Base-by-base conservation (phyloP, 805 yeast genomes). In the Kazachstania bromeliacearum region DNA sequence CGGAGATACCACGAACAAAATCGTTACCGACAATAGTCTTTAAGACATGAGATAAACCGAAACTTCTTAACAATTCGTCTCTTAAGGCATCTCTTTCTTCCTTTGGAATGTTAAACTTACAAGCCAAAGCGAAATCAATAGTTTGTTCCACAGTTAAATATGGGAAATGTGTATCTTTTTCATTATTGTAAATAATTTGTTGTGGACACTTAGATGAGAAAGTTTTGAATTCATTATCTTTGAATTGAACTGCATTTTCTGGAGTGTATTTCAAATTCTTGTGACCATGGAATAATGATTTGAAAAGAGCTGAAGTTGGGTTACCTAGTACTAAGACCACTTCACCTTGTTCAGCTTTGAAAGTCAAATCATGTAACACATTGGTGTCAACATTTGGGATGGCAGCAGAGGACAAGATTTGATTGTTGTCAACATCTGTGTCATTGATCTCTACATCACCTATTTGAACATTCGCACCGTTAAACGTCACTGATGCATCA, bases 21-120 rank as follows among this genome's bases (percentile, higher is more conserved):
- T 75, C 80, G 49, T 75, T 69, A 57, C 83, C 83, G 31, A 76
- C 81, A 42, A 68, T 70, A 25, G 80, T 73, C 45, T 75, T 57
- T 38, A 66, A 58, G 7, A 78, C 75, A 50, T 74, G 79, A 13
- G 70, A 62, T 40, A 69, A 58, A 34, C 74, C 75, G 34, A 54
- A 45, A 28, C 67, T 36, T 61, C 40, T 39, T 16, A 51, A 31
- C 12, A 50, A 24, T 18, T 41, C 46, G 30, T 71, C 50, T 36
- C 56, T 45, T 13, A 51, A 37, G 6, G 26, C 20, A 22, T 38
- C 41, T 28, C 63, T 39, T 53, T 60, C 59, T 35, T 46, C 41
- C 26, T 36, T 38, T 29, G 53, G 43, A 8, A 43, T 35, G 21
- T 46, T 28, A 19, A 49, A 49, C 38, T 72, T 69, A 53, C 74